These are phyloP conservation scores for Candida nonsorbophila DNA, from an alignment of 805 yeast genomes.

Conservation along the genomic window DNA sequence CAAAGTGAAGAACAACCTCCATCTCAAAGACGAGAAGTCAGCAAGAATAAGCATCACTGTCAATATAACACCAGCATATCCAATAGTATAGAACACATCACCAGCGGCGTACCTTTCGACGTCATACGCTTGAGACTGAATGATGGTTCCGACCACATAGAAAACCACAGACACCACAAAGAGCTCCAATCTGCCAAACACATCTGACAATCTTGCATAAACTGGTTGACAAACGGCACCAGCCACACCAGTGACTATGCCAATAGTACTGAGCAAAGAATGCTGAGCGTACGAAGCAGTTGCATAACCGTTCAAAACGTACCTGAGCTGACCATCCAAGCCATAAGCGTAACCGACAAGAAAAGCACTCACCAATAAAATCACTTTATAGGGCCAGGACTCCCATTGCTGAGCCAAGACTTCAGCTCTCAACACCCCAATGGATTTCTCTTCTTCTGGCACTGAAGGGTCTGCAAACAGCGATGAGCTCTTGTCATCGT, in stretches of 20 bases:
- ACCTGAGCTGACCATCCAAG: no score
- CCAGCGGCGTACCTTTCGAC: constrained; percentile 62
- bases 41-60: constrained; percentile 53
- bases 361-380: no score
- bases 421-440: no score
- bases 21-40: constrained; percentile 61
- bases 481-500: no score
- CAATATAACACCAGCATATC: constrained; percentile 63
- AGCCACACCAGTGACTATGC: constrained; percentile 51
- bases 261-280: constrained; percentile 53
- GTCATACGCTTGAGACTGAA: constrained; percentile 56
- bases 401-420: no score
- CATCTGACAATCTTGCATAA: constrained; percentile 58
- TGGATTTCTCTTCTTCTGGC: no score
- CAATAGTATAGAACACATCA: constrained; percentile 40
- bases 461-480: no score
- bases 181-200: constrained; percentile 59
- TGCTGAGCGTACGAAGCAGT: constrained; percentile 50
- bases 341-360: no score
- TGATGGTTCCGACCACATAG: constrained; percentile 58
- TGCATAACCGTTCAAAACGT: no score
- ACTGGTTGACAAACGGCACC: constrained; percentile 63
- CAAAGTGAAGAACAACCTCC: constrained; percentile 63
- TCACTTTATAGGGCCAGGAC: no score
- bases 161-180: constrained; percentile 45